Evolutionary conservation across 1,284 basidiomycete species (phyloP), one percentile per base, ranked within the genome.

Genomic region (Rhodotorula sp.): DNA sequence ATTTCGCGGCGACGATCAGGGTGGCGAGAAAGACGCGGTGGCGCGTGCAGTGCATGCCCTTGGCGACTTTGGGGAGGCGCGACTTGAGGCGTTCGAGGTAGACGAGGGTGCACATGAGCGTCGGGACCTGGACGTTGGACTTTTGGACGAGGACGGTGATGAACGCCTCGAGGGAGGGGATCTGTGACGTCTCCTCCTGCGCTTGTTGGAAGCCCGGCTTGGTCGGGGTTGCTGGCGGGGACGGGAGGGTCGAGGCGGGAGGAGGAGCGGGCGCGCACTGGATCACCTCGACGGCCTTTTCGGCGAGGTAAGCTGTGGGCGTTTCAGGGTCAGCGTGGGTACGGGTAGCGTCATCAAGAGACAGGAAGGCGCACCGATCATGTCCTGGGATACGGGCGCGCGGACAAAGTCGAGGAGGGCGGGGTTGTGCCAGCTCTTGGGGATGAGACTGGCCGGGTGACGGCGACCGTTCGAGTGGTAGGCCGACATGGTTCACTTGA

Each of bases 21-120:
- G 91, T 90, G 52, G 95, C 95, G 76, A 99, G 86, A 83, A 99
- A 97, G 74, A 98, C 90, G 62, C 95, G 90, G 81, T 97, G 95
- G 64, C 92, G 87, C 8, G 95, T 95, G 82, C 92, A 95, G 34
- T 90, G 87, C 85, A 95, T 89, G 89, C 95, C 95, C 85, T 92
- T 93, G 60, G 92, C 81, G 81, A 93, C 87, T 67, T 88, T 85
- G 16, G 94, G 92, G 60, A 98, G 84, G 79, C 90, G 90, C 60
- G 85, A 82, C 65, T 89, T 87, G 66, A 99, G 85, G 58, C 95
- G 87, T 77, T 97, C 91, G 70, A 98, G 88, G 84, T 95, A 98
- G 78, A 98, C 86, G 79, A 98, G 85, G 31, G 95, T 97, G 61
- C 92, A 89, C 70, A 98, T 87, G 68, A 99, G 86, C 54, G 94